phyloP scores from a whole-genome alignment of 805 yeast genomes.

The Naumovozyma dairenensis region DNA sequence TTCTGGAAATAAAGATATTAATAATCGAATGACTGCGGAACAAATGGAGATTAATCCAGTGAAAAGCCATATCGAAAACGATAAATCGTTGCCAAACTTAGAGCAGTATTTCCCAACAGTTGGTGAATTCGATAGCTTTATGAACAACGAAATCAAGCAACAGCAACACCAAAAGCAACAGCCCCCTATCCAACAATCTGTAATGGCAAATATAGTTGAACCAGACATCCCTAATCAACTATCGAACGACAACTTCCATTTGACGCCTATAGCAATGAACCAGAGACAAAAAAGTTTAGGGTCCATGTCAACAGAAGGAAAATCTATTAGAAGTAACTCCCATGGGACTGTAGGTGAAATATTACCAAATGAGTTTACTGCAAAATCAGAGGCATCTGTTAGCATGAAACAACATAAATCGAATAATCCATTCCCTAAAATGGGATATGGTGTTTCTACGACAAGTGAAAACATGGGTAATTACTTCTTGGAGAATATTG shows the following conservation, averaged over 20 bases:
- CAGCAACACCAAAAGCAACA: conserved; percentile 1
- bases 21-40: background rate
- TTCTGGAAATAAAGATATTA: background rate
- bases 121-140: conserved; percentile 11
- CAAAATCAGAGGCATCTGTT: conserved; percentile 2
- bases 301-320: conserved; percentile 13
- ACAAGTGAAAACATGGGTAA: background rate
- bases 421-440: conserved; percentile 29
- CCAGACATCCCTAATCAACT: background rate
- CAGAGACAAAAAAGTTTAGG: conserved; percentile 14
- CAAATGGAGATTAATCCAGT: background rate
- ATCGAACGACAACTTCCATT: conserved; percentile 1
- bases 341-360: conserved; percentile 3
- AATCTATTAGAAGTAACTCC: conserved; percentile 8
- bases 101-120: conserved; percentile 16
- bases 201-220: background rate
- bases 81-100: background rate
- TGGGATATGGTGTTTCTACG: conserved; percentile 3
- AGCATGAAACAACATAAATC: conserved; percentile 24
- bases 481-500: background rate
- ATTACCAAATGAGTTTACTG: conserved; percentile 1
- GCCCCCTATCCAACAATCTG: background rate
- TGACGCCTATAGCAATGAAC: conserved; percentile 5
- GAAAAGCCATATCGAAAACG: background rate
- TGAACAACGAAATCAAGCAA: conserved; percentile 3